These are phyloP conservation scores for Acanthamoeba culbertsoni DNA, from an alignment of 208 protist genomes.

Conservation along the genomic window DNA sequence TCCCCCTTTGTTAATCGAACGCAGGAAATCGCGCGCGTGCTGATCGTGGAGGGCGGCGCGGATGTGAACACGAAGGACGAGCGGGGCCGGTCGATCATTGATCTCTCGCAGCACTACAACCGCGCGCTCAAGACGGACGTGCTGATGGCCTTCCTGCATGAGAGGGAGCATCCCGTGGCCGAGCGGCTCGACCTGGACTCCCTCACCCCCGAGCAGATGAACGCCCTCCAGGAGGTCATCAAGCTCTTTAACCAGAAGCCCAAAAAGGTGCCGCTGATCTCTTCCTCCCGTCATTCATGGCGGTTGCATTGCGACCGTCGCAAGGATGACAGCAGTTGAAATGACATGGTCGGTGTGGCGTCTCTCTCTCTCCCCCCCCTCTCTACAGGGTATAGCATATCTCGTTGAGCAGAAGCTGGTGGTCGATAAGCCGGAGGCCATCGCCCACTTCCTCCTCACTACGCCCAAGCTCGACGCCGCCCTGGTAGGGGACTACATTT, in stretches of 20 bases:
- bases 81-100: neutral
- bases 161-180: conserved; percentile 4
- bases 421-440: neutral
- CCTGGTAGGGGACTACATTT: neutral
- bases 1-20: no score
- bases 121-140: neutral
- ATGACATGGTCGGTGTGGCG: no score
- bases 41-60: neutral
- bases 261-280: no score
- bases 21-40: neutral
- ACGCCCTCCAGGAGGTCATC: neutral
- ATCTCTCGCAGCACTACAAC: neutral
- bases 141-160: neutral
- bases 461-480: neutral
- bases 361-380: neutral
- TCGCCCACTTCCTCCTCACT: neutral
- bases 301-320: no score
- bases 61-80: conserved; percentile 1
- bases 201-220: conserved; percentile 6
- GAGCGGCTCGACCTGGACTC: neutral
- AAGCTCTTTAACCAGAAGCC: conserved; percentile 21
- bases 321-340: no score
- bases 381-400: neutral
- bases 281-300: no score
- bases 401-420: neutral